Percentiles rank a stretch among this genome's conserved stretches.
Evolutionary conservation across 352 stramenopile species (phyloP).

Genomic region (Pseudoperonospora humuli): DNA sequence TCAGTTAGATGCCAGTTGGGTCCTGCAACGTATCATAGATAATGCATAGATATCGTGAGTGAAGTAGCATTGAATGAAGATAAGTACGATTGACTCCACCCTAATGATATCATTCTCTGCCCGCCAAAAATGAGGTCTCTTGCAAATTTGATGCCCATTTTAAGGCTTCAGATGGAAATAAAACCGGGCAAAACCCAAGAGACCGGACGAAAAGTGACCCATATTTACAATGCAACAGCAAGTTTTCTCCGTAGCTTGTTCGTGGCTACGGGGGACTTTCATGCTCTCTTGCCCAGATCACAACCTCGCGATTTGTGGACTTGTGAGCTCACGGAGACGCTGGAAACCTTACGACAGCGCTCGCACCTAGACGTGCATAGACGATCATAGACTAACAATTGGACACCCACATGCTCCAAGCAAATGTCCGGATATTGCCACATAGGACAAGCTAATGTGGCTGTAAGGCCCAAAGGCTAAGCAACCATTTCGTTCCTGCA

Average conservation of each 20-base stretch:
- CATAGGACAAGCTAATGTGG: too few species aligned
- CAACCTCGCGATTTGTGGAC: constrained; percentile 4
- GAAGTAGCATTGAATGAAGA: too few species aligned
- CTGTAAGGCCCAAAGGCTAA: too few species aligned
- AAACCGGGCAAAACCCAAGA: neutral
- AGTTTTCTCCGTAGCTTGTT: neutral
- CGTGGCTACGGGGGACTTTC: constrained; percentile 3
- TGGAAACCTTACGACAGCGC: constrained; percentile 3
- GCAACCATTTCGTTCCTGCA: too few species aligned
- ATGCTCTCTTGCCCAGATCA: constrained; percentile 8
- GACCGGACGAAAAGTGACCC: neutral
- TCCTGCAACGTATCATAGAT: too few species aligned
- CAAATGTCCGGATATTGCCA: too few species aligned
- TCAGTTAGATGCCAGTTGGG: too few species aligned
- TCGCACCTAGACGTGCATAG: constrained; percentile 7
- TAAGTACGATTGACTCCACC: too few species aligned
- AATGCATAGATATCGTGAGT: too few species aligned
- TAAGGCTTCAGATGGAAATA: too few species aligned
- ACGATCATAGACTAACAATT: constrained; percentile 12
- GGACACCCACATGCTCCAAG: too few species aligned
- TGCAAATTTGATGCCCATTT: neutral
- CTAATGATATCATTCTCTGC: neutral
- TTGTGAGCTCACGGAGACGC: constrained; percentile 10
- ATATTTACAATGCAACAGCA: constrained; percentile 11
- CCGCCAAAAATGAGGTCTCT: neutral